Base-by-base conservation (phyloP, 352 stramenopile species). In the Phytopythium litorale region DNA sequence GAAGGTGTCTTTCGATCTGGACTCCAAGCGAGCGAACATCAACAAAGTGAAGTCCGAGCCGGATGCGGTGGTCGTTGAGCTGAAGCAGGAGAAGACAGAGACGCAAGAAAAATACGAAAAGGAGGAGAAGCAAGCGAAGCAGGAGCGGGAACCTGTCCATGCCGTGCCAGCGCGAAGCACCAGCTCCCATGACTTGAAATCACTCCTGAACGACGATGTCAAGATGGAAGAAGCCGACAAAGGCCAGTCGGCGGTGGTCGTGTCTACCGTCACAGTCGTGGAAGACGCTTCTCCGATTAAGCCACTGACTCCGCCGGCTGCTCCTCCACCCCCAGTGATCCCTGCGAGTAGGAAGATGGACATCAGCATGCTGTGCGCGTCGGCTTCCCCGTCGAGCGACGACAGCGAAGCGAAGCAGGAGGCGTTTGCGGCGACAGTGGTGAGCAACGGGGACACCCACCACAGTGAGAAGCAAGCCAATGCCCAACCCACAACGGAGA, bases 281-380 rank as follows among this genome's bases (percentile, higher is more conserved):
- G 38, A 50, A 49, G 54, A 25, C 0, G 37, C 40, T 19, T 18
- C 18, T 11, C 21, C 54, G n/a, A 7, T 38, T 2, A 42, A 59
- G 37, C 15, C 33, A 1, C 15, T 12, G 16, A 16, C 28, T 7
- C 37, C 32, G 3, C 33, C 32, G 16, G 25, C 32, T 38, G 35
- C 37, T 50, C 21, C 18, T 35, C 35, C 38, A 25, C 5, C 54
- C 11, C 54, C 35, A n/a, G 15, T 23, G 4, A 56, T 40, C 35
- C n/a, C 58, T 43, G 58, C 45, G 40, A 43, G 38, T 12, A 43
- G 56, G 46, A 85, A 78, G 57, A 84, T 87, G 72, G 72, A 88
- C 53, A 89, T 84, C 25, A 76, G 42, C 43, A 60, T 78, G 45
- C 64, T 82, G 9, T 79, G 66, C 60, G 60, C 57, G 3, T 71